Conservation (phyloP, 208 protist genomes). For the Balamuthia mandrillaris region DNA sequence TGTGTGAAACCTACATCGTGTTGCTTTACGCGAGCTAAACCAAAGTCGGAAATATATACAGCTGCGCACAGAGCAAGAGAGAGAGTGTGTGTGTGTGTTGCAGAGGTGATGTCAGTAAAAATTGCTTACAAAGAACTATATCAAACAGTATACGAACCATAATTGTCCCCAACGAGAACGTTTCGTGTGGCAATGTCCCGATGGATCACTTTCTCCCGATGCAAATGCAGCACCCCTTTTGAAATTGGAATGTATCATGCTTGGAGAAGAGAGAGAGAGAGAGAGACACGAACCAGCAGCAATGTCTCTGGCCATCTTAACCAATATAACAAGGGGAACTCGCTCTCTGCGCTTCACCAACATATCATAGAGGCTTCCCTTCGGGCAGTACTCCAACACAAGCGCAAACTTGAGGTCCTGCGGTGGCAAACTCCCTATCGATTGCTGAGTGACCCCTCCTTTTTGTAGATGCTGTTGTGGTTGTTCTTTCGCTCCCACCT, state of each 20-base stretch:
- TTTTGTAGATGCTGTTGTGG: no score
- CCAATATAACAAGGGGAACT: background rate
- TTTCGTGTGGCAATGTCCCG: constrained; percentile 20
- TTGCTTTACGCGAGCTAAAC: background rate
- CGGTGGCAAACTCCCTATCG: no score
- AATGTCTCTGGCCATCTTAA: background rate
- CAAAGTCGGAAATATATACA: constrained; percentile 37
- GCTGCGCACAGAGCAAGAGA: background rate
- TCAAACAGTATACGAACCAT: background rate
- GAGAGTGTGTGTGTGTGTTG: background rate
- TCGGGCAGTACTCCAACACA: background rate
- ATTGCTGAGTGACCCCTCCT: no score
- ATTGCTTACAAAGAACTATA: background rate
- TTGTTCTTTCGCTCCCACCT: no score
- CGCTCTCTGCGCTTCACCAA: background rate
- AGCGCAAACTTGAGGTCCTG: background rate
- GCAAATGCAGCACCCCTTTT: background rate
- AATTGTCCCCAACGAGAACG: constrained; percentile 5
- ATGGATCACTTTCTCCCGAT: background rate
- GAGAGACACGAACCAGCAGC: background rate
- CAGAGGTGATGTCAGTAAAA: no score
- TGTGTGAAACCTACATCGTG: background rate
- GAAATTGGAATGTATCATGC: background rate
- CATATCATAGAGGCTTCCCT: background rate
- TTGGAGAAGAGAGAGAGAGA: background rate